phyloP scores from a whole-genome alignment of 768 basidiomycete genomes.

The Phaeotremella skinneri region DNA sequence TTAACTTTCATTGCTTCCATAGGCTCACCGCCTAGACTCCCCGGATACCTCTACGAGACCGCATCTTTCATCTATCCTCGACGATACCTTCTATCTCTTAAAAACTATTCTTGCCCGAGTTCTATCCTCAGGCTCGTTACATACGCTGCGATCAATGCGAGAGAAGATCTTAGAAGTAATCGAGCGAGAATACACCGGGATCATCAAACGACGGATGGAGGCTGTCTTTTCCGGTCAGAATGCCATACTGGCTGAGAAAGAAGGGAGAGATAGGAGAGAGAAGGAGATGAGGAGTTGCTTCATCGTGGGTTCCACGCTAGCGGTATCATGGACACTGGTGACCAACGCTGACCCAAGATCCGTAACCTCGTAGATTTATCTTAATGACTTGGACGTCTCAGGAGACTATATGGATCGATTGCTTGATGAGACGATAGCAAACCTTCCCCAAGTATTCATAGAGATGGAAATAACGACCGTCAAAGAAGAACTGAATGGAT shows the following conservation, averaged over 20 bases:
- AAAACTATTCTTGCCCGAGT: conserved; percentile 77
- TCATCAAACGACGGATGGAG: conserved; percentile 81
- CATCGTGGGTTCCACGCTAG: conserved; percentile 62
- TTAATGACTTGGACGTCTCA: conserved; percentile 94
- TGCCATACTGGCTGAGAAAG: conserved; percentile 61
- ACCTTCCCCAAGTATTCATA: conserved; percentile 67
- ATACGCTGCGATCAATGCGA: conserved; percentile 61
- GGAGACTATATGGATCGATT: conserved; percentile 84
- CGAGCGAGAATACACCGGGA: conserved; percentile 75
- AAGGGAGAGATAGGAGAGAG: conserved; percentile 58
- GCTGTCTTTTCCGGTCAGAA: conserved; percentile 67
- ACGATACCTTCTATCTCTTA: conserved; percentile 94
- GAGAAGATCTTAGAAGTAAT: conserved; percentile 68
- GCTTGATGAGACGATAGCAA: conserved; percentile 57
- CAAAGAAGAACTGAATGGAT: conserved; percentile 50
- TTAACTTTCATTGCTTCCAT: conserved; percentile 3
- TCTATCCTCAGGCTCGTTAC: conserved; percentile 69
- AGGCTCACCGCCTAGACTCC: conserved; percentile 85
- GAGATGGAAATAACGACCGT: conserved; percentile 60
- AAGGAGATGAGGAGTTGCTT: conserved; percentile 74
- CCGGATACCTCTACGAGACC: conserved; percentile 65
- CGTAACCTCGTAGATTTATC: conserved; percentile 62
- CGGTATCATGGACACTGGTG: conserved; percentile 4
- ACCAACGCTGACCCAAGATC: no score
- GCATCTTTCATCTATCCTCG: conserved; percentile 56